Conservation (phyloP, 2,329 filamentous ascomycete species). For the Mycosphaerella arachidis region DNA sequence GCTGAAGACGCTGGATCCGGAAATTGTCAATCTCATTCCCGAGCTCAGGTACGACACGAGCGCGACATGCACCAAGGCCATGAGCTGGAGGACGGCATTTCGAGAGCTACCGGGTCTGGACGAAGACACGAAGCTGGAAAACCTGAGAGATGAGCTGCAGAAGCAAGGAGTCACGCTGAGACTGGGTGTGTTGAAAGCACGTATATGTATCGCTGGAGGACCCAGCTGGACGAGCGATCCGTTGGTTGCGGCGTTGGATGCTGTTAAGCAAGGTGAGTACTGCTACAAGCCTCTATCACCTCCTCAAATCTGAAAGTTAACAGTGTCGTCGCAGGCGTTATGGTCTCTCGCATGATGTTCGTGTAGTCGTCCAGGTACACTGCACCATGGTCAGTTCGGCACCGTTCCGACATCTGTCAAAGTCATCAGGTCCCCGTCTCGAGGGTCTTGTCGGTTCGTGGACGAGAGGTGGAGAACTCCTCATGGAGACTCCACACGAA, state of each 20-base stretch:
- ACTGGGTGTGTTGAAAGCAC: constrained; percentile 14
- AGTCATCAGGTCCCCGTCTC: background rate
- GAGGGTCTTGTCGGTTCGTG: background rate
- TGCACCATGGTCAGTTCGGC: background rate
- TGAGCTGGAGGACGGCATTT: constrained; percentile 18
- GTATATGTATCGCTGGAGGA: constrained; percentile 9
- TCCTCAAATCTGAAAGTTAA: background rate
- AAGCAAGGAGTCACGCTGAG: constrained; percentile 11
- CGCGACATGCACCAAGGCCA: constrained; percentile 11
- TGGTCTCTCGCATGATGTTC: constrained; percentile 21
- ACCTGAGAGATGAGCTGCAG: constrained; percentile 11
- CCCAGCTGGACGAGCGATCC: constrained; percentile 16
- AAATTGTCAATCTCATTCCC: constrained; percentile 10
- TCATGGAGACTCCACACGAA: background rate
- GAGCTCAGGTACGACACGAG: constrained; percentile 18
- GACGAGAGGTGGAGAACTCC: background rate
- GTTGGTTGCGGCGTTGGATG: constrained; percentile 15
- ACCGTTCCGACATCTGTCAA: background rate
- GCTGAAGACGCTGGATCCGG: constrained; percentile 8
- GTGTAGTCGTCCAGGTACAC: background rate
- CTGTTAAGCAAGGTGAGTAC: constrained; percentile 10
- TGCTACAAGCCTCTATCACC: background rate
- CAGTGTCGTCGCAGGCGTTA: constrained; percentile 1
- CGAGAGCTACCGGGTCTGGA: constrained; percentile 16
- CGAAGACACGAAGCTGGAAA: constrained; percentile 18